These are phyloP conservation scores for Colletotrichum kahawae DNA, from an alignment of 2,329 filamentous ascomycete genomes.

Conservation along the genomic window DNA sequence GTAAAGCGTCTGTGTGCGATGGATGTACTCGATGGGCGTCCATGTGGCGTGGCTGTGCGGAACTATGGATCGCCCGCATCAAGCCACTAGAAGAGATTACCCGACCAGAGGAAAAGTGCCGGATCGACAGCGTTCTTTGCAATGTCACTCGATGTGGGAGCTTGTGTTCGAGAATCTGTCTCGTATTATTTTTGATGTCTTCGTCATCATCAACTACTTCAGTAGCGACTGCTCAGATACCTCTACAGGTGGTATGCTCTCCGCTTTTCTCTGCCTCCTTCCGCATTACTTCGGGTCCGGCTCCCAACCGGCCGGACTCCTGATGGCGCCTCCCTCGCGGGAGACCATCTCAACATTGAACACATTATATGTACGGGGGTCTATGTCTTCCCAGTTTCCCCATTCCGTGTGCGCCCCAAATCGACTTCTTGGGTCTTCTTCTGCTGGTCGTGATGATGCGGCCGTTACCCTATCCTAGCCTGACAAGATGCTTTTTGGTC, in stretches of 20 bases:
- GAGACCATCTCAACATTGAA: constrained; percentile 4
- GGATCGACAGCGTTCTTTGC: neutral
- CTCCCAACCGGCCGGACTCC: constrained; percentile 11
- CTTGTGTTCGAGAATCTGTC: neutral
- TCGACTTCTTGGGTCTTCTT: constrained; percentile 13
- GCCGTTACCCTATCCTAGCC: constrained; percentile 17
- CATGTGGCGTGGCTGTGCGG: neutral
- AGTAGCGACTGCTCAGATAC: constrained; percentile 25
- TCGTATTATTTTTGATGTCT: constrained; percentile 1
- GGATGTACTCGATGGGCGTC: neutral
- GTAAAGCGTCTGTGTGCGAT: neutral
- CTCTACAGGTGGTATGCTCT: constrained; percentile 20
- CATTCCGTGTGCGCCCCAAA: neutral
- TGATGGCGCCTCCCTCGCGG: neutral
- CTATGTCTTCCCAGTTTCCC: constrained; percentile 12
- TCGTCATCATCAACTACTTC: constrained; percentile 19
- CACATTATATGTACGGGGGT: constrained; percentile 22
- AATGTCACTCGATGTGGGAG: neutral
- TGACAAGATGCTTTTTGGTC: neutral
- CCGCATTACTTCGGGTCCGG: constrained; percentile 15
- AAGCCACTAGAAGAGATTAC: neutral
- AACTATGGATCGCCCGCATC: neutral
- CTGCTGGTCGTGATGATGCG: constrained; percentile 14
- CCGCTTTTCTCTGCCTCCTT: neutral
- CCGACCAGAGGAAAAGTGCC: neutral